Evolutionary conservation across 1,284 basidiomycete genomes (phyloP).

Genomic region (Ganoderma lucidum): DNA sequence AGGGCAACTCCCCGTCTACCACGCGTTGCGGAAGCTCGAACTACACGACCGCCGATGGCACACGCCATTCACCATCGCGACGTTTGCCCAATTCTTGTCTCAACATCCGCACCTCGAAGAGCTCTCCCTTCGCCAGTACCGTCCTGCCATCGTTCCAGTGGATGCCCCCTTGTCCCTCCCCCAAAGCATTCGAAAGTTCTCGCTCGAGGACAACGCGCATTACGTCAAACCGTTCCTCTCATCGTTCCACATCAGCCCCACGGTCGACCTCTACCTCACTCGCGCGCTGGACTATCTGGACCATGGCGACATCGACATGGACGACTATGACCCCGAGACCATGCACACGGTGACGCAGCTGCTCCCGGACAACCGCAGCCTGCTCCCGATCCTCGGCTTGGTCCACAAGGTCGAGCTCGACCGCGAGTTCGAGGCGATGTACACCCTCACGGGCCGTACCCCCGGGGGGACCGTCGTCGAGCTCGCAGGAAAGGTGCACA

Average conservation of each 20-base stretch:
- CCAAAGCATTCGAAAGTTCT: constrained; percentile 7
- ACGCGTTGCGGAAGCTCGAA: constrained; percentile 8
- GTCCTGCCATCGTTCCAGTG: not conserved
- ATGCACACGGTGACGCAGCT: not conserved
- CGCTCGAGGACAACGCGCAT: constrained; percentile 16
- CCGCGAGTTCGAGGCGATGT: not conserved
- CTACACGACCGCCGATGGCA: not conserved
- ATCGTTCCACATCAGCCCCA: constrained; percentile 7
- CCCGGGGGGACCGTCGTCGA: not conserved
- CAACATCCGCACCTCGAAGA: constrained; percentile 10
- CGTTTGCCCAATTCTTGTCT: constrained; percentile 7
- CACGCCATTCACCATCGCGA: constrained; percentile 3
- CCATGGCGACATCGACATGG: constrained; percentile 2
- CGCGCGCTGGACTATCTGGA: constrained; percentile 11
- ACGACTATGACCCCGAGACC: not conserved
- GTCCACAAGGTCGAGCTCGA: constrained; percentile 6
- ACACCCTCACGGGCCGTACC: not conserved
- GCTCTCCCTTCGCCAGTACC: constrained; percentile 12
- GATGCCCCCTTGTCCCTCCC: not conserved
- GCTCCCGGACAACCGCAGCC: constrained; percentile 10
- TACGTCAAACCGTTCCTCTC: constrained; percentile 21
- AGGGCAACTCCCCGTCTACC: constrained; percentile 3
- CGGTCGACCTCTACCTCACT: constrained; percentile 7
- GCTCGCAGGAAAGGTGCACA: not conserved
- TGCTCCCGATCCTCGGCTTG: constrained; percentile 9